These are phyloP conservation scores for Metschnikowia kunwiensis DNA, from an alignment of 805 yeast genomes.

Conservation along the genomic window DNA sequence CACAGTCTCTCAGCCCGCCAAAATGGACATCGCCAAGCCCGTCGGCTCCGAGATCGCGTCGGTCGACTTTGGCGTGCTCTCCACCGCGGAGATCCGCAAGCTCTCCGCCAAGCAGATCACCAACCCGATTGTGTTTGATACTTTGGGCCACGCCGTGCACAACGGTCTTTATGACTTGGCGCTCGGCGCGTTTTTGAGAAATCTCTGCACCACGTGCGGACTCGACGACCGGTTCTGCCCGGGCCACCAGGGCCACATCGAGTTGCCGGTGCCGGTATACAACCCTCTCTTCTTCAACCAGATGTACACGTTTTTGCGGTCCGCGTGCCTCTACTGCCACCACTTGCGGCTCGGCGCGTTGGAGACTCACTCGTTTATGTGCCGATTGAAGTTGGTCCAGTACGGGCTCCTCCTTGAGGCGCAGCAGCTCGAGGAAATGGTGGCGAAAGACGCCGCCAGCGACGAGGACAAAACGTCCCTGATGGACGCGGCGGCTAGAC, in stretches of 20 bases:
- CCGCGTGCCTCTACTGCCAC: constrained; percentile 88
- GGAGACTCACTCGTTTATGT: constrained; percentile 72
- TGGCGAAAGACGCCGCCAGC: constrained; percentile 30
- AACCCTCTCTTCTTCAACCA: constrained; percentile 94
- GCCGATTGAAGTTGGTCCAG: constrained; percentile 79
- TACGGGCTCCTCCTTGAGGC: constrained; percentile 84
- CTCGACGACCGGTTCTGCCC: constrained; percentile 92
- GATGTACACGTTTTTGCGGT: constrained; percentile 77
- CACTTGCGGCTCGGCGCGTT: constrained; percentile 65
- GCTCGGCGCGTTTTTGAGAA: constrained; percentile 89
- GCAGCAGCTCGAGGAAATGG: constrained; percentile 64
- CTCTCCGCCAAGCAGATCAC: constrained; percentile 94
- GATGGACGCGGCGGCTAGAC: constrained; percentile 35
- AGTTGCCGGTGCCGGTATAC: constrained; percentile 91
- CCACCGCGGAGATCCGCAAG: constrained; percentile 77
- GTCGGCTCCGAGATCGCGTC: constrained; percentile 91
- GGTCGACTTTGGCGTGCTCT: constrained; percentile 86
- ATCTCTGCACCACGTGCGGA: constrained; percentile 93
- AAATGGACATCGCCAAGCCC: constrained; percentile 98
- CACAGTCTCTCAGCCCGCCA: no score
- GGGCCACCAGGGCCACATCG: constrained; percentile 98
- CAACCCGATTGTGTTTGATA: constrained; percentile 93
- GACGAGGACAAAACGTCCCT: constrained; percentile 35
- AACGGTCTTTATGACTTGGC: constrained; percentile 94
- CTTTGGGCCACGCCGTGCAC: constrained; percentile 89